These are phyloP conservation scores for Floccularia luteovirens DNA, from an alignment of 768 basidiomycete species.

Conservation along the genomic window DNA sequence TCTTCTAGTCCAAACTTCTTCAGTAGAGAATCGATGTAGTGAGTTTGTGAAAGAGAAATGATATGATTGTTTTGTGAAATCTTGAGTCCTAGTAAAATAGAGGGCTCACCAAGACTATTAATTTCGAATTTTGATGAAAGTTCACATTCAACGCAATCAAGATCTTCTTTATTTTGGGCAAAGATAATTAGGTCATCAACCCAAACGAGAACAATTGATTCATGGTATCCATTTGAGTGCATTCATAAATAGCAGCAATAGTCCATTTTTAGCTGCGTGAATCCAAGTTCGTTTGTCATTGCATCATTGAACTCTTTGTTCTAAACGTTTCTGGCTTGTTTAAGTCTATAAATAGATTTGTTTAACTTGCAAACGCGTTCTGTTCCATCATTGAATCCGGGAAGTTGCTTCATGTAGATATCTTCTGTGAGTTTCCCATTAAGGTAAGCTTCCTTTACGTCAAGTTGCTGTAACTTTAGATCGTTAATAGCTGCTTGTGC, in stretches of 20 bases:
- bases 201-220: conserved; percentile 14
- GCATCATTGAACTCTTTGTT: conserved; percentile 13
- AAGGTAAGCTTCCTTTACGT: conserved; percentile 30
- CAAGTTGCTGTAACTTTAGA: conserved; percentile 27
- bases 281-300: conserved; percentile 10
- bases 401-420: conserved; percentile 32
- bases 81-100: conserved; percentile 22
- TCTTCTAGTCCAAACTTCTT: conserved; percentile 13
- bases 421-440: conserved; percentile 19
- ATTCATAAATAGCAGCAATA: conserved; percentile 13
- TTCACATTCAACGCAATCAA: conserved; percentile 11
- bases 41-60: conserved; percentile 18
- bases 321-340: conserved; percentile 20
- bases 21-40: conserved; percentile 20
- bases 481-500: conserved; percentile 22
- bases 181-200: conserved; percentile 27
- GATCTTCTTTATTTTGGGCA: conserved; percentile 7
- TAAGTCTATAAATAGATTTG: conserved; percentile 28
- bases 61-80: conserved; percentile 12
- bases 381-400: conserved; percentile 19
- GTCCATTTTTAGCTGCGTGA: conserved; percentile 5
- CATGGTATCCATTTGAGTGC: conserved; percentile 1
- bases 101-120: conserved; percentile 17
- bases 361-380: conserved; percentile 13
- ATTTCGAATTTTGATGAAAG: conserved; percentile 19